Percentiles rank a stretch among this genome's conserved stretches.
phyloP scores from a whole-genome alignment of 495 filamentous ascomycete genomes.

The Annulohypoxylon nitens region DNA sequence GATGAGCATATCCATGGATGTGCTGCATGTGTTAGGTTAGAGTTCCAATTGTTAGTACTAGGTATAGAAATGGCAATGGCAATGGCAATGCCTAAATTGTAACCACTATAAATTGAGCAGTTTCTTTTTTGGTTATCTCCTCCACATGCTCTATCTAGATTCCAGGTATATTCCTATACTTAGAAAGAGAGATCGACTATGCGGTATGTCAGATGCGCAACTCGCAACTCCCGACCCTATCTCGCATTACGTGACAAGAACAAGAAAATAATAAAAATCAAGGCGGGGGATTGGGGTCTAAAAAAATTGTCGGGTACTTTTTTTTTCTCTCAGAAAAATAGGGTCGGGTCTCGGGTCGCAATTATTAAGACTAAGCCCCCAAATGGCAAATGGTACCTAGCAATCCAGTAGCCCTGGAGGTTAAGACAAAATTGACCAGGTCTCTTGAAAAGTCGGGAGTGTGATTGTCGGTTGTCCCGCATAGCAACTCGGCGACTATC shows the following conservation, averaged over 20 bases:
- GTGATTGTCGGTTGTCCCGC: constrained; percentile 28
- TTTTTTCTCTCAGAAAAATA: constrained; percentile 7
- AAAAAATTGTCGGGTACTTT: constrained; percentile 1
- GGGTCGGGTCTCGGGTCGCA: constrained; percentile 37
- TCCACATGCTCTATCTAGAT: neutral
- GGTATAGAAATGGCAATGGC: neutral
- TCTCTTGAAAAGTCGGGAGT: constrained; percentile 32
- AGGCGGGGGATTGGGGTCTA: neutral
- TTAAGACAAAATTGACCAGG: constrained; percentile 20
- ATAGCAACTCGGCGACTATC: constrained; percentile 28
- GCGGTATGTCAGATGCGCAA: neutral
- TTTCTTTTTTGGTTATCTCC: neutral
- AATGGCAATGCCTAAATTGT: neutral
- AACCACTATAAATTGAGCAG: neutral
- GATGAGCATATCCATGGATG: neutral
- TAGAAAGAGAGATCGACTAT: neutral
- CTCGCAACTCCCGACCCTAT: constrained; percentile 1
- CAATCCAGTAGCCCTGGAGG: neutral
- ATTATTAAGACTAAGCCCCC: constrained; percentile 38
- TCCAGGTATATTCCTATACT: neutral
- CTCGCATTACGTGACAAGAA: constrained; percentile 6
- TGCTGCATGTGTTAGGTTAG: neutral
- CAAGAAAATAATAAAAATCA: neutral
- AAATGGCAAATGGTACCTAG: constrained; percentile 39
- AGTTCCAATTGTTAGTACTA: neutral